These are phyloP conservation scores for Boletus edulis DNA, from an alignment of 768 basidiomycete genomes.

Conservation along the genomic window DNA sequence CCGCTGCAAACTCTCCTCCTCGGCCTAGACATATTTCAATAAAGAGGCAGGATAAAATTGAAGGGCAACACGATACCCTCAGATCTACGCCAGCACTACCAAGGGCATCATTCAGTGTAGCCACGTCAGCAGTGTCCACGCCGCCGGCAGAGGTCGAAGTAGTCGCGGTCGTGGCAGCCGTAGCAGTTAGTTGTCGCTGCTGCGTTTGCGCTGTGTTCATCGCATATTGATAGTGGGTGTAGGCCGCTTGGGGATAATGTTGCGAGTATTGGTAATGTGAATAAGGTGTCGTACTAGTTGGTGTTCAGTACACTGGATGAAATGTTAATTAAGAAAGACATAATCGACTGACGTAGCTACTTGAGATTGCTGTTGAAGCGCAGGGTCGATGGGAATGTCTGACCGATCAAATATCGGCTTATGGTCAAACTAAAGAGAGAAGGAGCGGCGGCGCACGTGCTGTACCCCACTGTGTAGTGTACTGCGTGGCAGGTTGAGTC, in stretches of 20 bases:
- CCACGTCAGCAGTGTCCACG: constrained; percentile 68
- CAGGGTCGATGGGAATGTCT: constrained; percentile 69
- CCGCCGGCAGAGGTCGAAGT: constrained; percentile 28
- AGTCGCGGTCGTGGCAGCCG: constrained; percentile 13
- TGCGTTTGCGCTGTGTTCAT: constrained; percentile 31
- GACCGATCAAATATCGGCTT: constrained; percentile 4
- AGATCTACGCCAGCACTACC: constrained; percentile 87
- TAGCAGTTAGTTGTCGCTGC: constrained; percentile 25
- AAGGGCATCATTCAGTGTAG: constrained; percentile 79
- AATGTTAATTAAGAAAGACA: neutral
- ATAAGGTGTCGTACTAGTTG: constrained; percentile 44
- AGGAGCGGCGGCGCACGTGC: constrained; percentile 30
- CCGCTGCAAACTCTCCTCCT: constrained; percentile 79
- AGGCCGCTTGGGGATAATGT: constrained; percentile 36
- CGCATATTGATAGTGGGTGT: constrained; percentile 44
- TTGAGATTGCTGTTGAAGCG: constrained; percentile 58
- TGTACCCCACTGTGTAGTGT: constrained; percentile 40
- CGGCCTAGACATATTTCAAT: constrained; percentile 54
- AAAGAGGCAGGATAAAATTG: neutral
- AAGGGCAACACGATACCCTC: constrained; percentile 44
- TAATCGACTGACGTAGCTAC: constrained; percentile 40
- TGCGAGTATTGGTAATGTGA: constrained; percentile 44
- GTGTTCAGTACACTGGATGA: constrained; percentile 2
- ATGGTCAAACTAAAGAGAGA: neutral
- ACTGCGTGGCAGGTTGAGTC: constrained; percentile 29